phyloP scores from a whole-genome alignment of 2,329 filamentous ascomycete species.

The Fusarium pseudoanthophilum region DNA sequence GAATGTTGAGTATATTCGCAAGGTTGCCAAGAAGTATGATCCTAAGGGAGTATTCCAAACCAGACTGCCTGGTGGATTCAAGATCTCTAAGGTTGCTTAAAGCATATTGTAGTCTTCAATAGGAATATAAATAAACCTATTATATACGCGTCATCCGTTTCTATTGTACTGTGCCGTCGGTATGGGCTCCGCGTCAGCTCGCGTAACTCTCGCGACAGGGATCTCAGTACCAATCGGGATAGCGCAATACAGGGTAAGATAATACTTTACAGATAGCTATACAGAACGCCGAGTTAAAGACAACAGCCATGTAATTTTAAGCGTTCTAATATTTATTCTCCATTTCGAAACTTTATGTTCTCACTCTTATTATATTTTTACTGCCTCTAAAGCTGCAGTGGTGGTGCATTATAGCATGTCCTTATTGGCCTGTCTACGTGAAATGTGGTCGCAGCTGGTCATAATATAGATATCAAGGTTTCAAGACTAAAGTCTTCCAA shows the following conservation, averaged over 20 bases:
- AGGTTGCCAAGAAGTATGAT: constrained; percentile 11
- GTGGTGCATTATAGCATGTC: too few relatives aligned
- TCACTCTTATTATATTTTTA: too few relatives aligned
- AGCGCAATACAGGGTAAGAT: neutral
- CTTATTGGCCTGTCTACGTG: too few relatives aligned
- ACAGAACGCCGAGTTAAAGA: accelerated
- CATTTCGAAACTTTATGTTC: too few relatives aligned
- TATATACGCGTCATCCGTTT: neutral
- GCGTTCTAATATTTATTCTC: too few relatives aligned
- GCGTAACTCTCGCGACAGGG: neutral
- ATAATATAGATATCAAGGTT: too few relatives aligned
- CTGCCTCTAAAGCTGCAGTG: too few relatives aligned
- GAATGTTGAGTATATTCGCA: neutral
- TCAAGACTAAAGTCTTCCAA: too few relatives aligned
- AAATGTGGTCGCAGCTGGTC: too few relatives aligned
- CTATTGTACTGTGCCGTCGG: neutral
- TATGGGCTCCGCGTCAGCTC: neutral
- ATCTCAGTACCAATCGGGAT: too few relatives aligned
- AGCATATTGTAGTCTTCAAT: neutral
- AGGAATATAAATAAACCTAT: accelerated
- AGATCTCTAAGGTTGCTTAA: constrained; percentile 4
- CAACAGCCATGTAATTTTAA: accelerated
- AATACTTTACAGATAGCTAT: neutral
- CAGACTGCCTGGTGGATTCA: constrained; percentile 5
- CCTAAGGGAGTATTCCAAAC: neutral